Conservation (phyloP, 176 grass and related monocot species). For the Canna indica region DNA sequence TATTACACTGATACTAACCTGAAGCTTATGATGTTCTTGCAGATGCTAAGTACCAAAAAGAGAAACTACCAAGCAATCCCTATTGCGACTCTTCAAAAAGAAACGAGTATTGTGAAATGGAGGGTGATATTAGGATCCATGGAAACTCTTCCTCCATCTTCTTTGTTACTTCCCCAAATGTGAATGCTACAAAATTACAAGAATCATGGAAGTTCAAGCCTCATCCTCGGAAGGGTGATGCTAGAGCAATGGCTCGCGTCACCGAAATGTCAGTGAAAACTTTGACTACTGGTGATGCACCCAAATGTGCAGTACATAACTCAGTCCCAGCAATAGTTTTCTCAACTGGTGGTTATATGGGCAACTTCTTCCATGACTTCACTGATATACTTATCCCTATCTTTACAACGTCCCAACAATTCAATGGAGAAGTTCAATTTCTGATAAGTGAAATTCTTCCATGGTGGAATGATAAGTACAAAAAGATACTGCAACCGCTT, state of each 20-base stretch:
- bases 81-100: neutral
- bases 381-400: conserved; percentile 64
- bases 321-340: conserved; percentile 41
- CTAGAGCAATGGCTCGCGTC: conserved; percentile 28
- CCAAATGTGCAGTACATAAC: conserved; percentile 29
- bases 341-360: conserved; percentile 45
- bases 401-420: conserved; percentile 42
- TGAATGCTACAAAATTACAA: neutral
- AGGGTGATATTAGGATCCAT: neutral
- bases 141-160: neutral
- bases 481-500: conserved; percentile 34
- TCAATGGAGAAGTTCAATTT: conserved; percentile 43
- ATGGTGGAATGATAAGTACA: conserved; percentile 46
- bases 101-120: neutral
- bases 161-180: neutral
- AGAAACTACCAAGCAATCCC: neutral
- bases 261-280: conserved; percentile 35
- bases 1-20: neutral
- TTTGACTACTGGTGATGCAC: neutral
- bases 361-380: conserved; percentile 80
- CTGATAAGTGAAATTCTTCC: conserved; percentile 38
- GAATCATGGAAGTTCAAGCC: conserved; percentile 52
- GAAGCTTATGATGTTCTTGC: neutral
- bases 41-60: neutral
- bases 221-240: conserved; percentile 46